phyloP scores from a whole-genome alignment of 768 basidiomycete genomes.

The Lactarius pseudohatsudake region DNA sequence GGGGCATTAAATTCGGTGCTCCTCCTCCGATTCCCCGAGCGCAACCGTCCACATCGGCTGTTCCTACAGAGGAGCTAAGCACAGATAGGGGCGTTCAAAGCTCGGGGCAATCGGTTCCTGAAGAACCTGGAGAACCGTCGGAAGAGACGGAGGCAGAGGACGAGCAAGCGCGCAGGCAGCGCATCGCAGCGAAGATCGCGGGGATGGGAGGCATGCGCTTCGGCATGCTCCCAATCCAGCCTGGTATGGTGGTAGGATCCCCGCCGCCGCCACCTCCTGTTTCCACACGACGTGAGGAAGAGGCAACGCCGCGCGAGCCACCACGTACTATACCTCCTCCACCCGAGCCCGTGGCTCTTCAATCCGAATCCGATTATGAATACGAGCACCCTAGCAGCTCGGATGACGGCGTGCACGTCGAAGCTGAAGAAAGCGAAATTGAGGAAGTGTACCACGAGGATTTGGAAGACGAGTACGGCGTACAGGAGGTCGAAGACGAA shows the following conservation, averaged over 20 bases:
- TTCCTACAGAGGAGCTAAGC: constrained; percentile 31
- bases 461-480: constrained; percentile 34
- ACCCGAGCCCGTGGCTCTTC: constrained; percentile 37
- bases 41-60: constrained; percentile 37
- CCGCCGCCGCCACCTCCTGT: constrained; percentile 26
- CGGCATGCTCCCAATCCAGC: constrained; percentile 48
- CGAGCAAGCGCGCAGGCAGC: constrained; percentile 53
- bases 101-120: constrained; percentile 29
- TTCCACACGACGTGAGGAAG: constrained; percentile 17
- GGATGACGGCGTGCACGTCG: constrained; percentile 63
- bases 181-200: constrained; percentile 55
- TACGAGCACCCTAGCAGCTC: constrained; percentile 42
- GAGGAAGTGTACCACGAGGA: constrained; percentile 67
- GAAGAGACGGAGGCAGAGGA: constrained; percentile 49
- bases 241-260: constrained; percentile 4
- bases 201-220: constrained; percentile 59
- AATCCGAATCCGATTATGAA: constrained; percentile 47
- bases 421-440: constrained; percentile 70
- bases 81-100: constrained; percentile 30
- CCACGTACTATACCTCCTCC: constrained; percentile 32
- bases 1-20: constrained; percentile 80
- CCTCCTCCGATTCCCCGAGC: constrained; percentile 49
- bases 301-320: constrained; percentile 35
- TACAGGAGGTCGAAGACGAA: constrained; percentile 35
- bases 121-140: constrained; percentile 35